Evolutionary conservation across 306 rosid genomes (phyloP).

Genomic region (Nissolia schottii): DNA sequence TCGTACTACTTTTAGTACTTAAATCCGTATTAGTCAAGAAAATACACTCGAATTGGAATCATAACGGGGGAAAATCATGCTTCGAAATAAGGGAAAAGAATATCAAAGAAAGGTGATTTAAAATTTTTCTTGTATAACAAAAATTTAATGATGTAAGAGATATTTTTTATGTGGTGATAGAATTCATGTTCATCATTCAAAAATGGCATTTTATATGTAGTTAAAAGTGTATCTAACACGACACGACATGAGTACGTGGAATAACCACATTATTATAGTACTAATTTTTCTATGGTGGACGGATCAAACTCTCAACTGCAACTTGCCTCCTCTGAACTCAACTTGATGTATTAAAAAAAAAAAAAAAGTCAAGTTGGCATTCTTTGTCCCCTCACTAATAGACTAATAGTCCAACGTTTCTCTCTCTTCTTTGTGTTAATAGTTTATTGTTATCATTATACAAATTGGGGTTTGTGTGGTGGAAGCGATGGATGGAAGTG

Average conservation of each 20-base stretch:
- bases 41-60: neutral
- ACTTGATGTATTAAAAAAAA: constrained; percentile 45
- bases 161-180: no score
- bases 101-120: neutral
- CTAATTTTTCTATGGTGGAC: constrained; percentile 15
- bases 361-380: constrained; percentile 36
- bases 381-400: constrained; percentile 16
- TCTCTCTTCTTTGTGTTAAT: neutral
- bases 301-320: constrained; percentile 39
- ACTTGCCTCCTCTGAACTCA: constrained; percentile 34
- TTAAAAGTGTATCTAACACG: no score
- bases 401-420: neutral
- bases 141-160: no score
- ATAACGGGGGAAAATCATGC: neutral
- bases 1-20: neutral
- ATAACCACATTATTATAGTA: constrained; percentile 16
- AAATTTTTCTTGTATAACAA: neutral
- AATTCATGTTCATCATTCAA: no score
- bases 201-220: no score
- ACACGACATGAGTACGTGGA: no score
- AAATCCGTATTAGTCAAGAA: constrained; percentile 15
- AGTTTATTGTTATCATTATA: neutral
- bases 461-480: neutral
- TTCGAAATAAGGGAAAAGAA: neutral
- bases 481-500: constrained; percentile 1